These are phyloP conservation scores for Mortierella sp. DNA, from an alignment of 371 early-diverging fungal genomes.

Conservation along the genomic window DNA sequence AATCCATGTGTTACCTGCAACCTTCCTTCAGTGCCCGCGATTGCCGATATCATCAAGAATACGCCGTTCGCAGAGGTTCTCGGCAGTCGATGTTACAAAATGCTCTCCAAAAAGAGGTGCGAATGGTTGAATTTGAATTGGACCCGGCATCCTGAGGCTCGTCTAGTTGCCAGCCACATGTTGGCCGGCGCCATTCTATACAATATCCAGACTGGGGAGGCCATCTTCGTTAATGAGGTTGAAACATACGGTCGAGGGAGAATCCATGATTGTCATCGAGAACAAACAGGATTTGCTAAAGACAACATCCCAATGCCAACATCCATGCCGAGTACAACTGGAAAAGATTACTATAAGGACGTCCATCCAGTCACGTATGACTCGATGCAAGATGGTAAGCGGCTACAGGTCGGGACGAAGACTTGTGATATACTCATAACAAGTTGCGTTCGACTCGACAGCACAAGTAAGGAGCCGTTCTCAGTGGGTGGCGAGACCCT, in stretches of 20 bases:
- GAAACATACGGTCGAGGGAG: slow-evolving; percentile 8
- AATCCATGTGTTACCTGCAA: not conserved
- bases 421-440: slow-evolving; percentile 2
- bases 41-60: not conserved
- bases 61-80: not conserved
- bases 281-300: not conserved
- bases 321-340: slow-evolving; percentile 1
- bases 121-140: slow-evolving; percentile 2
- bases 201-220: not conserved
- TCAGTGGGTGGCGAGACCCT: slow-evolving; percentile 1
- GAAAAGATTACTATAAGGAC: not conserved
- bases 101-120: not conserved
- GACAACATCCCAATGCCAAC: not conserved
- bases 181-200: not conserved
- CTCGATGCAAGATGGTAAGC: not conserved
- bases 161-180: not conserved
- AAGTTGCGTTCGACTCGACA: slow-evolving; percentile 1
- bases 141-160: slow-evolving; percentile 1
- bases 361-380: slow-evolving; percentile 5
- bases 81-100: not conserved
- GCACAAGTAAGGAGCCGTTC: not conserved
- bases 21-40: not conserved
- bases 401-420: slow-evolving; percentile 1
- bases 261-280: slow-evolving; percentile 6
- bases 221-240: slow-evolving; percentile 4